phyloP scores from a whole-genome alignment of 2,329 filamentous ascomycete genomes.

The Penicillium nordicum region DNA sequence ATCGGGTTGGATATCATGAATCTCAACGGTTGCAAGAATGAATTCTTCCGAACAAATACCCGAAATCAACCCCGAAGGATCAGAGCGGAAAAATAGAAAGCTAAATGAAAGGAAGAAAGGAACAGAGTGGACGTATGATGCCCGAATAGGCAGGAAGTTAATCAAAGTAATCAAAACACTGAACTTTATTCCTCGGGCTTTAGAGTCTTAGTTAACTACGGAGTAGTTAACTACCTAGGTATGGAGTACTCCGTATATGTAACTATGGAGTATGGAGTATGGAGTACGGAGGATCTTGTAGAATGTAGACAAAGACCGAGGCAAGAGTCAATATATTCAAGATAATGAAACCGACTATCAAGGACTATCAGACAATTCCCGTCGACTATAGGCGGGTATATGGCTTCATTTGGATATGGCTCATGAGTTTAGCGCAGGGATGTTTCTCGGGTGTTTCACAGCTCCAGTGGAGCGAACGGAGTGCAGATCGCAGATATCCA shows the following conservation, averaged over 20 bases:
- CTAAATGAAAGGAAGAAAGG: background rate
- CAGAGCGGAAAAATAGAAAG: background rate
- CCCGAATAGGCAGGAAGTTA: slow-evolving; percentile 18
- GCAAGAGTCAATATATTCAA: background rate
- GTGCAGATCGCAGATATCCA: slow-evolving; percentile 1
- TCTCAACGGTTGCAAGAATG: background rate
- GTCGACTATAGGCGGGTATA: slow-evolving; percentile 4
- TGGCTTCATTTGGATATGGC: slow-evolving; percentile 2
- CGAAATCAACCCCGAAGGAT: background rate
- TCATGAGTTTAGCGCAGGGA: background rate
- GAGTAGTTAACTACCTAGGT: too few species aligned
- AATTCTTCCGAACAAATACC: background rate
- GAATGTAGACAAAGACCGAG: background rate
- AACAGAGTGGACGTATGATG: background rate
- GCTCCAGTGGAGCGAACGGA: slow-evolving; percentile 1
- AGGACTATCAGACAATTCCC: background rate
- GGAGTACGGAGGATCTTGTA: too few species aligned
- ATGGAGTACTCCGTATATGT: too few species aligned
- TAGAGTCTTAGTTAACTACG: background rate
- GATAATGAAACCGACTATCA: slow-evolving; percentile 3
- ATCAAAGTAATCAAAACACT: slow-evolving; percentile 1
- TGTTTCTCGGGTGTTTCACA: slow-evolving; percentile 6
- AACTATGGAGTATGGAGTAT: background rate
- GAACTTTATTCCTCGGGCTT: slow-evolving; percentile 5
- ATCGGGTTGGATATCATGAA: background rate